phyloP scores from a whole-genome alignment of 2,329 filamentous ascomycete species.

The Penicillium sp. region DNA sequence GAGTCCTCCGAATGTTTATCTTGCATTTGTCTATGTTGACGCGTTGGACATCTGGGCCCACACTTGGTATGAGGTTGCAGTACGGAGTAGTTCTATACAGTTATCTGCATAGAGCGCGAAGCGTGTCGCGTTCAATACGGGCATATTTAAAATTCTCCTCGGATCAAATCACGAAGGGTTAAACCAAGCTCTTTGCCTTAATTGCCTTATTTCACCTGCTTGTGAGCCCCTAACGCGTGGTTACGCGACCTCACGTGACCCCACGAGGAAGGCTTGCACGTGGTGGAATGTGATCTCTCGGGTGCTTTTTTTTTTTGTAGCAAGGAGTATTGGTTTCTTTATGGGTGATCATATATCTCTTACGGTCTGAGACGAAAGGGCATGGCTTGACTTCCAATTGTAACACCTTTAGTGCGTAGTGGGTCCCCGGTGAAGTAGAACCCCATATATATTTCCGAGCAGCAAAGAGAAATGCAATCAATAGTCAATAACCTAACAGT shows the following conservation, averaged over 20 bases:
- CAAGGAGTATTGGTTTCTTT: background rate
- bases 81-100: background rate
- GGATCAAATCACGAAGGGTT: background rate
- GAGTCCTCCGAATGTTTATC: background rate
- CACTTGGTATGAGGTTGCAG: conserved; percentile 3
- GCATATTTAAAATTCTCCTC: background rate
- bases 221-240: conserved; percentile 10
- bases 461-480: background rate
- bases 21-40: background rate
- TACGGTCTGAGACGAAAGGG: background rate
- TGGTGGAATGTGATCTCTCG: conserved; percentile 8
- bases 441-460: background rate
- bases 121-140: conserved; percentile 1
- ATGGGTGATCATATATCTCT: background rate
- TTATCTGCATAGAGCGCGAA: background rate
- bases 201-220: background rate
- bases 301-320: background rate
- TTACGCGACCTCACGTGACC: conserved; percentile 22
- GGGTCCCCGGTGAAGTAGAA: background rate
- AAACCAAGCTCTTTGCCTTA: background rate
- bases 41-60: background rate
- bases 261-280: conserved; percentile 8
- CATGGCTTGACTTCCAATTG: background rate
- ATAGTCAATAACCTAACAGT: no score
- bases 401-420: background rate